Conservation (phyloP, 2,329 filamentous ascomycete species). For the Trichoderma sp. region DNA sequence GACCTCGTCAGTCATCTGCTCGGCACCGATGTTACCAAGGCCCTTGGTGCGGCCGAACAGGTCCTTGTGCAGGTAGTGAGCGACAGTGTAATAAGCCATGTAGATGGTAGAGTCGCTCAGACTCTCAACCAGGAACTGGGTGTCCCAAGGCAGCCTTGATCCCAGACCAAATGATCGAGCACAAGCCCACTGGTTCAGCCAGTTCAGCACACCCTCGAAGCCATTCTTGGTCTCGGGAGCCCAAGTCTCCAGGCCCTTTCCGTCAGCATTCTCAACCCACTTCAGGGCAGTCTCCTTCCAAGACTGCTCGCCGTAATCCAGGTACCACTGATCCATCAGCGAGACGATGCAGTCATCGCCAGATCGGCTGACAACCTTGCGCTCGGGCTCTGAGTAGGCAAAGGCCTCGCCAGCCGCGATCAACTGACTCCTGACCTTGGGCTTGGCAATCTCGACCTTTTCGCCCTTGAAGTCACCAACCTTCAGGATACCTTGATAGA, state of each 20-base stretch:
- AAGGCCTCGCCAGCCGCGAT: slow-evolving; percentile 78
- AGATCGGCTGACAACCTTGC: slow-evolving; percentile 81
- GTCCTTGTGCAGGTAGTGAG: slow-evolving; percentile 72
- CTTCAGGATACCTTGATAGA: slow-evolving; percentile 90
- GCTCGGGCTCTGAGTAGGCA: slow-evolving; percentile 89
- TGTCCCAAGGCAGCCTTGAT: slow-evolving; percentile 92
- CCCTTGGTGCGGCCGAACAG: slow-evolving; percentile 77
- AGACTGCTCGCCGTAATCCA: slow-evolving; percentile 88
- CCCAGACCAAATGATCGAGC: slow-evolving; percentile 88
- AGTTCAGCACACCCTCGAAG: slow-evolving; percentile 82
- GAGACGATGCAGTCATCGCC: slow-evolving; percentile 92
- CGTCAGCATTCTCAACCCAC: slow-evolving; percentile 65
- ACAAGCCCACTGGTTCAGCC: slow-evolving; percentile 96
- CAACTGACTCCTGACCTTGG: slow-evolving; percentile 74
- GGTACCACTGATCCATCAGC: slow-evolving; percentile 94
- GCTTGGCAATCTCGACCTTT: slow-evolving; percentile 81
- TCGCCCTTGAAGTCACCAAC: slow-evolving; percentile 85
- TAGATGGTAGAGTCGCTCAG: slow-evolving; percentile 92
- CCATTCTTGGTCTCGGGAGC: slow-evolving; percentile 71
- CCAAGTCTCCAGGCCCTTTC: slow-evolving; percentile 74
- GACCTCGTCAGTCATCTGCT: slow-evolving; percentile 90
- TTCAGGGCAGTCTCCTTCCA: slow-evolving; percentile 77
- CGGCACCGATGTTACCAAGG: slow-evolving; percentile 64
- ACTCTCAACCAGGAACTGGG: slow-evolving; percentile 84
- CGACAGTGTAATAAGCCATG: slow-evolving; percentile 73